Base-by-base conservation (phyloP, 495 filamentous ascomycete genomes). In the Penicillium silybi region DNA sequence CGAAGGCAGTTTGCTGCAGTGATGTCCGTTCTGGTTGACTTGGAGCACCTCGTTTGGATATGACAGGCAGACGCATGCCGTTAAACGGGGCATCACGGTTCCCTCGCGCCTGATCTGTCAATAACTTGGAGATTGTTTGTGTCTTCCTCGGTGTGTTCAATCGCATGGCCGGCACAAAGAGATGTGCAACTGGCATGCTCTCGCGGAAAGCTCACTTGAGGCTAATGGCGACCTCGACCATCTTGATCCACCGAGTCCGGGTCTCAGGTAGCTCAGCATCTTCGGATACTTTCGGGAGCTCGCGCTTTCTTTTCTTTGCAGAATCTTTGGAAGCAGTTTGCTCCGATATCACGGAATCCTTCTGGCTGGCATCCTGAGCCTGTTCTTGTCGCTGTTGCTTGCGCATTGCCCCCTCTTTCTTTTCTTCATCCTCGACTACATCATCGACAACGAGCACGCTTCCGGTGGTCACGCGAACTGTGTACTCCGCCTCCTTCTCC, bases 371-470 rank as follows among this genome's bases (percentile, higher is more conserved):
- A n/a, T 43, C 9, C 3, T 42, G 13, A 3, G 3, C 37, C 37
- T 11, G 44, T 16, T 65, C 67, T 45, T 61, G 57, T 34, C 53
- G 61, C 29, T 59, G 59, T 26, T 38, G 53, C 39, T 63, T 62
- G 44, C 62, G 37, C n/a, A 50, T 43, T 29, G 59, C 54, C 38
- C 42, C 39, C 37, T 56, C 53, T 48, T 62, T 70, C 26, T 40
- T 61, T 27, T 61, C 66, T 15, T 66, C 67, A 42, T 69, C 70
- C 44, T 70, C 69, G 46, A 79, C 73, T 34, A 91, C 67, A 75
- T 91, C 88, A 74, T 92, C 88, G 25, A 92, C 79, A 39, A 84
- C 81, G 17, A 80, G 68, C 19, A 89, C 73, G 58, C 78, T 85
- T 52, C 85, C 82, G 43, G 87, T 89, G 58, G 73, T 74, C 45